Evolutionary conservation across 2,329 filamentous ascomycete species (phyloP), one percentile per base, ranked within the genome.

Genomic region (Claviceps sp.): DNA sequence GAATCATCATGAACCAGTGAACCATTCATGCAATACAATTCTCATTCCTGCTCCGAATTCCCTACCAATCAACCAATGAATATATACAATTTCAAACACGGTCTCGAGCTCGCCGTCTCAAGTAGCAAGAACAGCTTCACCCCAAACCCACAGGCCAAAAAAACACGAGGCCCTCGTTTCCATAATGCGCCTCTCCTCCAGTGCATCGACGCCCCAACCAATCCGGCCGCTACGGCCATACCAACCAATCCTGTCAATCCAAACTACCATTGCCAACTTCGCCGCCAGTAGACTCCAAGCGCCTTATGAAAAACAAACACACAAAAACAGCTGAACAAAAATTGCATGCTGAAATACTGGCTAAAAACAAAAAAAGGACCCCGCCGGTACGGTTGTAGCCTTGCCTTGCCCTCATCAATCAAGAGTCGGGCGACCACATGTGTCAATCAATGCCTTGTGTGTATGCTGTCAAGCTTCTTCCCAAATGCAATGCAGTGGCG

Each of bases 31-130:
- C 57, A 59, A 60, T 61, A 58, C 58, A 58, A 61, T 62, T 62
- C 46, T 63, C 66, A 61, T 63, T 65, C 59, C 58, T 56, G 58
- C 53, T 55, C 50, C 58, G 53, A 51, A 54, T 62, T 56, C 61
- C 58, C 63, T 17, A 60, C 64, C 60, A 59, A 61, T 62, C 62
- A 56, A 64, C 66, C 65, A 66, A 64, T 62, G 62, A 64, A 66
- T 69, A 69, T 70, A 64, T 69, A 70, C 68, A 70, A 30, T 63
- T 64, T 66, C 65, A 60, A 60, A 61, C 65, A 64, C 60, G 51
- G 55, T 57, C 56, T 52, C 55, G 52, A 54, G 54, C 41, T 34
- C 26, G 41, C 26, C 39, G 42, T 26, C 22, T 30, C 30, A 30
- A 39, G 22, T 38, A 17, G 26, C 40, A 44, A 53, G 56, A 52